These are phyloP conservation scores for Penicillium parvum DNA, from an alignment of 495 filamentous ascomycete genomes.

Conservation along the genomic window DNA sequence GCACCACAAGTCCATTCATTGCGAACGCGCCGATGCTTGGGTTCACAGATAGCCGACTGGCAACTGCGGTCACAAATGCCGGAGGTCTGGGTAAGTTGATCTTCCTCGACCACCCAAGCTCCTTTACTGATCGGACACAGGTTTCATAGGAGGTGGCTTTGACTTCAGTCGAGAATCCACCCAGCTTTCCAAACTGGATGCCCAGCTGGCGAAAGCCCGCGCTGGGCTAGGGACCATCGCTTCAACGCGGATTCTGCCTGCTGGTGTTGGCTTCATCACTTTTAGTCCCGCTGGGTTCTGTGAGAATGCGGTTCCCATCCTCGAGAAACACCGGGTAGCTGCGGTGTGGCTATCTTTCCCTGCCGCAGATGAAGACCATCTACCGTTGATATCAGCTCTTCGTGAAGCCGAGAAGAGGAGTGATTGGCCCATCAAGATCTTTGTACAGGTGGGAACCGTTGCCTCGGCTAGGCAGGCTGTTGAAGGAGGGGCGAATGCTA, in stretches of 20 bases:
- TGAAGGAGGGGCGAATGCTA: conserved; percentile 63
- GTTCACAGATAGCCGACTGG: conserved; percentile 59
- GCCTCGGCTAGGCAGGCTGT: conserved; percentile 67
- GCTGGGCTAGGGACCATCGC: conserved; percentile 53
- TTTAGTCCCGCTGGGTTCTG: conserved; percentile 31
- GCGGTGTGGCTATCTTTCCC: conserved; percentile 70
- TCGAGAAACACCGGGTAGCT: conserved; percentile 45
- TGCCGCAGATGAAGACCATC: conserved; percentile 28
- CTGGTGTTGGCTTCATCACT: conserved; percentile 58
- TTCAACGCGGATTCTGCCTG: conserved; percentile 50
- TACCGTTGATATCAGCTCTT: conserved; percentile 39
- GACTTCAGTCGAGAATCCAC: conserved; percentile 63
- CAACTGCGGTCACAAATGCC: conserved; percentile 70
- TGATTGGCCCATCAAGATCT: conserved; percentile 54
- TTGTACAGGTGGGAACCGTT: conserved; percentile 66
- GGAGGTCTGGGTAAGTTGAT: conserved; percentile 58
- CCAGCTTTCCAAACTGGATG: conserved; percentile 65
- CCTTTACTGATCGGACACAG: conserved; percentile 3
- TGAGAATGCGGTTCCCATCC: conserved; percentile 37
- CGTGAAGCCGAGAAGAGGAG: conserved; percentile 31
- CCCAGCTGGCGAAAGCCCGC: conserved; percentile 60
- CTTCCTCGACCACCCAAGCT: neutral
- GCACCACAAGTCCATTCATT: conserved; percentile 47
- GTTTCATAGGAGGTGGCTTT: conserved; percentile 63
- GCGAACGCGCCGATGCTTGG: conserved; percentile 67